A percentile compares a stretch with the other conserved stretches of the same genome.
phyloP scores from a whole-genome alignment of 192 early-diverging fungal species.

The Helicostylum pulchrum region DNA sequence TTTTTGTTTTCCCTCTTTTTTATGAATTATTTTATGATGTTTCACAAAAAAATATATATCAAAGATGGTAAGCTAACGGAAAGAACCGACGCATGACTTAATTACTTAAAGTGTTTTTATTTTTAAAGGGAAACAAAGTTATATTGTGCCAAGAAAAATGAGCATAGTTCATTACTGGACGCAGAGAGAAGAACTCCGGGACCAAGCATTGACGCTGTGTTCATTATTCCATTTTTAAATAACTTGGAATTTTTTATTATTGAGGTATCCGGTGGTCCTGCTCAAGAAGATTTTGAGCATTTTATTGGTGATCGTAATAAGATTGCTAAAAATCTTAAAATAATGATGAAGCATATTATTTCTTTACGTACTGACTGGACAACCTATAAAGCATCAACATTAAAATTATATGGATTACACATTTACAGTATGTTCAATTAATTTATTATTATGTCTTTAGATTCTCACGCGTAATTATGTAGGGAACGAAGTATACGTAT shows the following conservation, averaged over 20 bases:
- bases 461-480: not conserved
- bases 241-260: not conserved
- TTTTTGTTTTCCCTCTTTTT: slow-evolving; percentile 1
- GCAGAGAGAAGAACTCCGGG: not conserved
- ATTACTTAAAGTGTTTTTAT: not conserved
- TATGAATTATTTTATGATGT: not conserved
- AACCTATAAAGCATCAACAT: too few species aligned
- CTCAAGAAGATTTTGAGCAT: not conserved
- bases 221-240: not conserved
- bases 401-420: not conserved
- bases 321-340: slow-evolving; percentile 2
- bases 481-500: not conserved
- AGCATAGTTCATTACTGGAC: not conserved
- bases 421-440: not conserved
- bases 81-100: not conserved
- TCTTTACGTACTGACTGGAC: slow-evolving; percentile 1
- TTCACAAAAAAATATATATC: not conserved
- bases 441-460: not conserved
- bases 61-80: not conserved
- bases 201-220: not conserved
- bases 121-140: not conserved
- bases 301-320: not conserved
- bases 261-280: not conserved
- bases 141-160: not conserved
- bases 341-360: not conserved